Evolutionary conservation across 2,329 filamentous ascomycete species (phyloP).

Genomic region (Tolypocladium guangdongense): DNA sequence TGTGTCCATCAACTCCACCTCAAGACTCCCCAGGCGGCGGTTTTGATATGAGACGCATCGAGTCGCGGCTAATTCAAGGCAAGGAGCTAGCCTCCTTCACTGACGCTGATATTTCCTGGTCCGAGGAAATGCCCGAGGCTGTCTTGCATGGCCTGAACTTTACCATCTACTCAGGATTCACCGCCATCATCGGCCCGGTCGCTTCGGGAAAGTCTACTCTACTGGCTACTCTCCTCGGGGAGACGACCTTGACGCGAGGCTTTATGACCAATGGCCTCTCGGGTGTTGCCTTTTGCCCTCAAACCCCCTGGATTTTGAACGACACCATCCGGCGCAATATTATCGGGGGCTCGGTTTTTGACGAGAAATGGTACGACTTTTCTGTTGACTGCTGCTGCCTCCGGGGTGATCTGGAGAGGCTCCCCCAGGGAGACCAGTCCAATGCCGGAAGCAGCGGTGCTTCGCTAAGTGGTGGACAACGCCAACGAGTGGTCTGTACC

Average conservation of each 20-base stretch:
- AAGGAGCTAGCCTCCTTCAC: not conserved
- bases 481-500: not conserved
- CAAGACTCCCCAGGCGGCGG: not conserved
- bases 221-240: not conserved
- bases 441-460: not conserved
- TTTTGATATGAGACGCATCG: not conserved
- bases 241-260: not conserved
- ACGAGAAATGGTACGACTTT: not conserved
- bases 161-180: not conserved
- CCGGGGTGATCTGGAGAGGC: not conserved
- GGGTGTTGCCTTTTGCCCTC: not conserved
- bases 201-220: slow-evolving; percentile 1
- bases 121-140: not conserved
- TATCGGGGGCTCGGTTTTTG: not conserved
- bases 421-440: not conserved
- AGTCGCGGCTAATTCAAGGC: not conserved
- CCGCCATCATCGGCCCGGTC: not conserved
- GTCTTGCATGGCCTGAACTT: not conserved
- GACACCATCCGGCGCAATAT: not conserved
- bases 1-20: no score
- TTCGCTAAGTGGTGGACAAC: not conserved
- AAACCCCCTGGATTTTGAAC: not conserved
- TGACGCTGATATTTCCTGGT: not conserved
- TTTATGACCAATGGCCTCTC: not conserved
- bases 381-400: not conserved